A percentile compares a stretch with the other conserved stretches of the same genome.
These are phyloP conservation scores for Claviceps quebecensis DNA, from an alignment of 2,329 filamentous ascomycete genomes.

Conservation along the genomic window DNA sequence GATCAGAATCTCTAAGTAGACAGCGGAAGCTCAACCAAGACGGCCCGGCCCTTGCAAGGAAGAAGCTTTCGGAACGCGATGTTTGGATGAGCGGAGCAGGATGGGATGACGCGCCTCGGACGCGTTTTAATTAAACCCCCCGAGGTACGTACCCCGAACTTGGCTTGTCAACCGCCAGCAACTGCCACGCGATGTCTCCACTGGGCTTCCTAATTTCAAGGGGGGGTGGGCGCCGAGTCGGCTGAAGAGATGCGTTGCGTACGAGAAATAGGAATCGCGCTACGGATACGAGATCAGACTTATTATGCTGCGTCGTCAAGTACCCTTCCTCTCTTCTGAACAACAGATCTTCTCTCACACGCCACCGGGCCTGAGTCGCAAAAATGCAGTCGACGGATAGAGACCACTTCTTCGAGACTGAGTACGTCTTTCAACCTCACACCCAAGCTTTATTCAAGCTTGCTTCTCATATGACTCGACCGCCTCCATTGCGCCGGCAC, in stretches of 20 bases:
- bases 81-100: background rate
- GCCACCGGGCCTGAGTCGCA: background rate
- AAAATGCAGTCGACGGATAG: slow-evolving; percentile 60
- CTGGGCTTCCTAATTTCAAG: background rate
- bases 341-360: background rate
- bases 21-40: background rate
- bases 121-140: slow-evolving; percentile 19
- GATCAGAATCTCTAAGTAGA: background rate
- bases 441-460: background rate
- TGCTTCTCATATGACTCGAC: background rate
- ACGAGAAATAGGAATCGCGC: background rate
- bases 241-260: background rate
- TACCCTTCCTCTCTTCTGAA: background rate
- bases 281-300: background rate
- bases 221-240: background rate
- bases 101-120: slow-evolving; percentile 22
- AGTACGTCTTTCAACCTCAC: slow-evolving; percentile 39
- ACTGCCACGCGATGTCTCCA: slow-evolving; percentile 2
- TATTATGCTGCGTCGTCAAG: background rate
- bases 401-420: slow-evolving; percentile 84
- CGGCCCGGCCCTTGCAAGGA: background rate
- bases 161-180: background rate
- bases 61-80: background rate
- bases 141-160: background rate
- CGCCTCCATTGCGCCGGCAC: background rate